Evolutionary conservation across 2,329 filamentous ascomycete genomes (phyloP), one percentile per base, ranked within the genome.

Genomic region (Ophioceras dolichostomum): DNA sequence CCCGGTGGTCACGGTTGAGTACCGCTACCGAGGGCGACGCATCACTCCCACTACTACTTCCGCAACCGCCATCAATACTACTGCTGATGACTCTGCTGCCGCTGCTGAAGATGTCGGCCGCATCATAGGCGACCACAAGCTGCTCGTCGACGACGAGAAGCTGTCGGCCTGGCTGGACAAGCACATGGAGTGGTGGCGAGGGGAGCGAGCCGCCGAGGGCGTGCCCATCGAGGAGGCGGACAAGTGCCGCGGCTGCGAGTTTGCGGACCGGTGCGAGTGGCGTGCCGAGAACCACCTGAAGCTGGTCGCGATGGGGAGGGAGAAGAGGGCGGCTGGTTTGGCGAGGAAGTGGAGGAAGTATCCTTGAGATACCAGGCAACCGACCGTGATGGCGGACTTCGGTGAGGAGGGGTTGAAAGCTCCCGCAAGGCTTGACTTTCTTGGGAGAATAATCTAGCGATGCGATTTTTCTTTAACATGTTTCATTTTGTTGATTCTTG

Each of bases 171-270:
- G 93, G 51, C 53, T 94, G 8, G 54, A 60, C 0, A 67, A 73
- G 3, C 79, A 83, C 46, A 75, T 95, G 71, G 56, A 66, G 13
- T 95, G 86, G 85, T 95, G 88, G 88, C 76, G 73, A 27, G 89
- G 88, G 1, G 65, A 79, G 47, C 66, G 87, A 16, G 59, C 70
- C 34, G 76, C 86, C 0, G 67, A 68, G 4, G 88, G 89, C 0
- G 88, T 95, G 3, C 69, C 75, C 6, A 70, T 94, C 7, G 80
- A 88, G 51, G 88, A 95, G 47, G 82, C 85, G 0, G 93, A 82
- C 59, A 95, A 95, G 56, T 95, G 88, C 54, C 64, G 76, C 18
- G 74, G 69, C 24, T 95, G 88, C 52, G 85, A 94, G 46, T 95
- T 94, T 57, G 75, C 70, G 0, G 79, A 83, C 4, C 67, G 64